Conservation (phyloP, 2,329 filamentous ascomycete genomes). For the Aspergillus hiratsukae region DNA sequence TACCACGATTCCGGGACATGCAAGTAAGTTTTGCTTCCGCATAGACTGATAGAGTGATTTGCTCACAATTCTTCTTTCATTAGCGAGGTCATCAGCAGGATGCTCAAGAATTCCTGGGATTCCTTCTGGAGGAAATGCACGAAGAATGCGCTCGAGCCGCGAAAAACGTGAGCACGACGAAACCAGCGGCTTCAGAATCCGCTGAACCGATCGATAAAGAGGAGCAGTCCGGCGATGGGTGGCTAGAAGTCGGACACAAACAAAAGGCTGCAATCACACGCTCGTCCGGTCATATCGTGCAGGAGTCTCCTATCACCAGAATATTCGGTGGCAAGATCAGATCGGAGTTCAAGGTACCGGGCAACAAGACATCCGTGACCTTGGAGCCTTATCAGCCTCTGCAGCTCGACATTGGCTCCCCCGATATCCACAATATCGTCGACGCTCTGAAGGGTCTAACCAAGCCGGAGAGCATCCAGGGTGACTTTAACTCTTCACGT, state of each 20-base stretch:
- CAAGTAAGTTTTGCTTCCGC: constrained; percentile 53
- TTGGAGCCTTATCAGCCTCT: constrained; percentile 90
- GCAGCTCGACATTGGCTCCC: constrained; percentile 87
- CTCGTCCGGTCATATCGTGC: constrained; percentile 68
- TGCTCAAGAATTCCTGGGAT: constrained; percentile 93
- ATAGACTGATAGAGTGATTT: not conserved
- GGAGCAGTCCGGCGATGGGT: constrained; percentile 58
- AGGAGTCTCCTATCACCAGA: constrained; percentile 80
- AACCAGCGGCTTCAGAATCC: constrained; percentile 43
- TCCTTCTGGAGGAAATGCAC: constrained; percentile 85
- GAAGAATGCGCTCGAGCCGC: constrained; percentile 84
- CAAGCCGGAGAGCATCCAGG: constrained; percentile 75
- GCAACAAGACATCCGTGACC: constrained; percentile 85
- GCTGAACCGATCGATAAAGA: constrained; percentile 30
- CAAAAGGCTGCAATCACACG: constrained; percentile 83
- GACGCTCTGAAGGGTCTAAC: constrained; percentile 86
- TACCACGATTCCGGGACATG: constrained; percentile 89
- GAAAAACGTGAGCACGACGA: constrained; percentile 45
- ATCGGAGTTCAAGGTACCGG: constrained; percentile 82
- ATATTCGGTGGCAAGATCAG: constrained; percentile 91
- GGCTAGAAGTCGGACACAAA: constrained; percentile 91
- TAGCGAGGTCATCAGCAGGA: constrained; percentile 95
- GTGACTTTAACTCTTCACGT: constrained; percentile 74
- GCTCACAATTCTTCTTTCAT: not conserved
- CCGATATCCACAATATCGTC: constrained; percentile 82